These are phyloP conservation scores for Notholithocarpus densiflorus DNA, from an alignment of 306 rosid genomes.

Conservation along the genomic window DNA sequence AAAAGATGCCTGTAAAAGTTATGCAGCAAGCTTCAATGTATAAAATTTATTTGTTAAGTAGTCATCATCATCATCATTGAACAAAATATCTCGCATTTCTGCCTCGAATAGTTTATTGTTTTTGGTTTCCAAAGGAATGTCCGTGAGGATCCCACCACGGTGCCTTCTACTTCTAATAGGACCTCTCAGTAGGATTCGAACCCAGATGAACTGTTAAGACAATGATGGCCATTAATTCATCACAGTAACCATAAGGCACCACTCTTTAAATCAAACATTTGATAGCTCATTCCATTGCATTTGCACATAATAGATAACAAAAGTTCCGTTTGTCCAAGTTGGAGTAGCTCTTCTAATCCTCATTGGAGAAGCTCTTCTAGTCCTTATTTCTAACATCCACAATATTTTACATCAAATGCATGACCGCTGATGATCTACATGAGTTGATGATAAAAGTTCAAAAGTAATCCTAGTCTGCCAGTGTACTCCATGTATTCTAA, in stretches of 20 bases:
- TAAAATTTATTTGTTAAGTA: not conserved
- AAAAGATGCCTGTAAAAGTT: not conserved
- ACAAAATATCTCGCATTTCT: too few relatives aligned
- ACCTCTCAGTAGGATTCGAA: too few relatives aligned
- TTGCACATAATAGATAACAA: too few relatives aligned
- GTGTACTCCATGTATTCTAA: too few relatives aligned
- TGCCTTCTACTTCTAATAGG: too few relatives aligned
- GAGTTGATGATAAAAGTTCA: not conserved
- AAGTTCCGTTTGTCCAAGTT: too few relatives aligned
- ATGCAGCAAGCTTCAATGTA: not conserved
- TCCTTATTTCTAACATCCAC: not conserved
- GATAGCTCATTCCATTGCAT: not conserved
- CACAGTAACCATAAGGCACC: not conserved
- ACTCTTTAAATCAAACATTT: not conserved
- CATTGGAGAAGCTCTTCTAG: not conserved
- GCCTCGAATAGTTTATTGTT: too few relatives aligned
- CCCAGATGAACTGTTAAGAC: not conserved
- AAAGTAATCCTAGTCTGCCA: too few relatives aligned
- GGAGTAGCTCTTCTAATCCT: too few relatives aligned
- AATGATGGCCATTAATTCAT: not conserved
- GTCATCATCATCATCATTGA: not conserved
- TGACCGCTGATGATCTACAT: too few relatives aligned
- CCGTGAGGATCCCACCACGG: too few relatives aligned
- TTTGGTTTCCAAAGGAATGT: too few relatives aligned
- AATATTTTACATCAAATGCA: not conserved